Evolutionary conservation across 768 basidiomycete genomes (phyloP), one percentile per base, ranked within the genome.

Genomic region (Leccinum longicurvipes): DNA sequence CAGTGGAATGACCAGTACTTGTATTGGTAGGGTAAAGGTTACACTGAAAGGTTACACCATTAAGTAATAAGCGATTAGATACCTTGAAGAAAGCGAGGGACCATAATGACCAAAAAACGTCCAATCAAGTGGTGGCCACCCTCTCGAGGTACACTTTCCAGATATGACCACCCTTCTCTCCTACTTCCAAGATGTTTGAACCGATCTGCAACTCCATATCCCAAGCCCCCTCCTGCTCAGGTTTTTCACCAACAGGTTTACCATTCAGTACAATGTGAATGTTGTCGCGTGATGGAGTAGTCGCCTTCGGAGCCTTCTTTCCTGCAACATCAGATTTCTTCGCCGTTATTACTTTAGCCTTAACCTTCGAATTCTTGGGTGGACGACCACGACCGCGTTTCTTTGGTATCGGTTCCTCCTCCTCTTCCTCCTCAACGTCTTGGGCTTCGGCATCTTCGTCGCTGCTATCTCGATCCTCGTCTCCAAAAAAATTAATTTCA

Each of bases 111-210:
- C 47, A 57, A 24, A 50, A 44, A 51, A 27, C n/a, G 51, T 48
- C 48, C 31, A 32, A 55, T 68, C 59, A 73, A 39, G 62, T 51
- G 11, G 56, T 45, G 21, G 63, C 54, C 57, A 74, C 55, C 42
- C 82, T 77, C 60, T 84, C 81, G 42, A 85, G 71, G 66, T 86
- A 86, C 23, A 87, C 75, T 69, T 85, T 89, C 88, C 88, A 90
- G 24, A 82, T 68, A 61, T 83, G 67, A 10, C 87, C 87, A 31
- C 81, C 84, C 63, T 79, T 79, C 73, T 88, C 87, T 31, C 89
- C 88, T 24, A 93, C 72, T 68, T 92, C 91, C 27, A 93, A 67
- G 17, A 83, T 72, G 61, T 82, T 88, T 5, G 75, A 63, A 14
- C 91, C 91, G 4, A 74, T 66, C 1, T 80, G 75, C 17, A 90